Evolutionary conservation across 257 asterid species (phyloP), one percentile per base, ranked within the genome.

Genomic region (Solanum dulcamara): DNA sequence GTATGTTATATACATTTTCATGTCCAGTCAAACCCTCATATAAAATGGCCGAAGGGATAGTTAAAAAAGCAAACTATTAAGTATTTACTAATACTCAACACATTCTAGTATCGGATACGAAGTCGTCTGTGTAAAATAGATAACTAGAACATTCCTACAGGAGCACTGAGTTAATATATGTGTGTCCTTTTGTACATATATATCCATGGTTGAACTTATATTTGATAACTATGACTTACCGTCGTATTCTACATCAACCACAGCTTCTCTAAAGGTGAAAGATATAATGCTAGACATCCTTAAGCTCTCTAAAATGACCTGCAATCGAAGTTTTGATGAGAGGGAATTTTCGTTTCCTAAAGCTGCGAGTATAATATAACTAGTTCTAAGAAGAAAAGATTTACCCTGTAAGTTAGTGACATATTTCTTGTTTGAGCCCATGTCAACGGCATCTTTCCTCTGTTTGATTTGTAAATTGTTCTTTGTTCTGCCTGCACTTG

Each of bases 201-300:
- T 2, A 28, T 77, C 2, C 60, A 28, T 11, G 17, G 15, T 15
- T 44, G 40, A 30, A 20, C 44, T 18, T 79, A 79, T 11, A 50
- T 48, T 79, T 77, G 30, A 79, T 46, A 79, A 28, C 12, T 30
- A 38, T 22, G 33, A 57, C 86, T 83, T 84, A 94, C 99, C 99
- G 12, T 95, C 89, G 44, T 93, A 95, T 85, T 92, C 96, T 59
- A 96, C 94, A 85, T 96, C 98, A 90, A 86, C 96, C 64, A 91
- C 98, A 67, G 99, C 98, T 90, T 96, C 99, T 87, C 99, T 92
- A 80, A 92, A 96, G 57, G 98, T 94, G 90, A 94, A 96, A 30
- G 98, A 93, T 82, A 96, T 93, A n/a, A 96, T 89, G 92, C 98
- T 94, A 67, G 99, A 92, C 96, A 95, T 91, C 85, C 99, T 91